Percentiles rank a stretch among this genome's conserved stretches.
phyloP scores from a whole-genome alignment of 345 rosid genomes.

The Arabis hirsuta region DNA sequence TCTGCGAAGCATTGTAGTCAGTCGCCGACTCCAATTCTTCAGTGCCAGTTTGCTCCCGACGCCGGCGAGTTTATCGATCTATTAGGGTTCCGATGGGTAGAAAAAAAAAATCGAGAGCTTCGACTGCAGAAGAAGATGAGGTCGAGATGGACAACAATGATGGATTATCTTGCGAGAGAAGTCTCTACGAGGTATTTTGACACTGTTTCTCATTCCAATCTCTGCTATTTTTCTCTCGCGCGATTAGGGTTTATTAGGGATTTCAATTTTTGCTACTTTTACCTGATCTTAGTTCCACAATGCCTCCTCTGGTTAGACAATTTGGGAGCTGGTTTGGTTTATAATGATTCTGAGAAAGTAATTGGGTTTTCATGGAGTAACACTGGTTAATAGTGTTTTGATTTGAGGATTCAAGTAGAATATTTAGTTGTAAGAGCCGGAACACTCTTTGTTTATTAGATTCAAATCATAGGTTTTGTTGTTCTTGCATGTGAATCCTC shows the following conservation, averaged over 20 bases:
- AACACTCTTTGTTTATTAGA: background rate
- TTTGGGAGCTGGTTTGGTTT: background rate
- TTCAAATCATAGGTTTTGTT: background rate
- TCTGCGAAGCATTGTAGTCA: background rate
- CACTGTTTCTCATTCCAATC: background rate
- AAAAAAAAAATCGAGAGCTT: constrained; percentile 61
- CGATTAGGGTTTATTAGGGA: background rate
- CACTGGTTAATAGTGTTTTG: constrained; percentile 1
- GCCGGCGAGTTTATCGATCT: background rate
- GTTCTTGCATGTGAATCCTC: too few relatives aligned
- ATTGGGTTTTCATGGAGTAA: background rate
- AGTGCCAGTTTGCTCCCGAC: background rate
- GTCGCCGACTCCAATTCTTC: background rate
- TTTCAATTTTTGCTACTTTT: background rate
- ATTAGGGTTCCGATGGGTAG: constrained; percentile 58
- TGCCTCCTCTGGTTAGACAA: background rate
- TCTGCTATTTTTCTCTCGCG: background rate
- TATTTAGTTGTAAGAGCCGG: background rate
- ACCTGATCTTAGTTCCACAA: too few relatives aligned
- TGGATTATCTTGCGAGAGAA: constrained; percentile 42
- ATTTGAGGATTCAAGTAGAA: background rate
- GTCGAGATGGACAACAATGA: constrained; percentile 49
- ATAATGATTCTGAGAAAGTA: constrained; percentile 3
- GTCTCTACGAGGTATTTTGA: constrained; percentile 64
- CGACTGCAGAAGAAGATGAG: constrained; percentile 44